Evolutionary conservation across 2,329 filamentous ascomycete genomes (phyloP).

Genomic region (Phialemoniopsis sp.): DNA sequence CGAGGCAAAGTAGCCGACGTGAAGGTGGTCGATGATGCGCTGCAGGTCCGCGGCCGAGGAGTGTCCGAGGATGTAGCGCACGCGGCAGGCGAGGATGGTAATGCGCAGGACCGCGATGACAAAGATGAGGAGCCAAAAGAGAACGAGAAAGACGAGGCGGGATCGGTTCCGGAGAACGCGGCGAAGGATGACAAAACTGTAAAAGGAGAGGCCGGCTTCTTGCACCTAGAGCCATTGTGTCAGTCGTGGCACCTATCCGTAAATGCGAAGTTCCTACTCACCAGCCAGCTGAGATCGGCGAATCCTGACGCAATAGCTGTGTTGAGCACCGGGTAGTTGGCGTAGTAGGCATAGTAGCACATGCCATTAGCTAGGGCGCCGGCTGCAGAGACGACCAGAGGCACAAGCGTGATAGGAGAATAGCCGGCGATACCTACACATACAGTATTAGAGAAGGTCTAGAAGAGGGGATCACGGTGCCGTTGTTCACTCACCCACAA

Average conservation of each 20-base stretch:
- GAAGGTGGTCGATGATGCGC: slow-evolving; percentile 27
- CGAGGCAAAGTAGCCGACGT: slow-evolving; percentile 34
- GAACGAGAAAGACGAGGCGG: slow-evolving; percentile 37
- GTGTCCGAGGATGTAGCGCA: slow-evolving; percentile 19
- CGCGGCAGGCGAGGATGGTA: slow-evolving; percentile 20
- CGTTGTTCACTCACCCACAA: too few relatives aligned
- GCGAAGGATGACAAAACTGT: slow-evolving; percentile 48
- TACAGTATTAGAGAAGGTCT: slow-evolving; percentile 16
- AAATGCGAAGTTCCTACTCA: slow-evolving; percentile 10
- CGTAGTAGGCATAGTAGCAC: slow-evolving; percentile 37
- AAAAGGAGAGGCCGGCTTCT: slow-evolving; percentile 38
- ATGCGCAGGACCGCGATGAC: slow-evolving; percentile 45
- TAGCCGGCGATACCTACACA: slow-evolving; percentile 34
- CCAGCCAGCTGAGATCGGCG: slow-evolving; percentile 35
- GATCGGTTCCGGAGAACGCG: slow-evolving; percentile 41
- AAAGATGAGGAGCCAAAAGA: slow-evolving; percentile 55
- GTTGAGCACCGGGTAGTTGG: slow-evolving; percentile 5
- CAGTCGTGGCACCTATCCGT: neutral
- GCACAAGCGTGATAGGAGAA: slow-evolving; percentile 30
- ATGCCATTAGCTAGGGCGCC: slow-evolving; percentile 35
- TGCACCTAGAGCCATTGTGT: slow-evolving; percentile 25
- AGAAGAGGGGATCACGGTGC: too few relatives aligned
- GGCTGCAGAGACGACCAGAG: slow-evolving; percentile 30
- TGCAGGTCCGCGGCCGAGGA: slow-evolving; percentile 14
- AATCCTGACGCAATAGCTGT: slow-evolving; percentile 28